Percentiles rank a stretch among this genome's conserved stretches.
phyloP scores from a whole-genome alignment of 495 filamentous ascomycete genomes.

The Penicillium salamii region DNA sequence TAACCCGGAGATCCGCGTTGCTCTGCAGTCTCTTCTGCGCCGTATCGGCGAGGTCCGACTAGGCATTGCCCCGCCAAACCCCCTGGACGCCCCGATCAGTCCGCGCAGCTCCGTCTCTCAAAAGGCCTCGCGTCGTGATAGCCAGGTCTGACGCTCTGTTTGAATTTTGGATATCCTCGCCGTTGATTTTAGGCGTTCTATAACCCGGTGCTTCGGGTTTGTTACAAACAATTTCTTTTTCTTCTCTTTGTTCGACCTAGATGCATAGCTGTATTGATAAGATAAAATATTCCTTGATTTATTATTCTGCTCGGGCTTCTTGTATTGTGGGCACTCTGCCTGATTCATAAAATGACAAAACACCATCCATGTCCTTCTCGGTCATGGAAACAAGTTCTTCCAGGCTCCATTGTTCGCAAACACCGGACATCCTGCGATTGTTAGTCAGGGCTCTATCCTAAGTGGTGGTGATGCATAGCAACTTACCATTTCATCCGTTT shows the following conservation, averaged over 20 bases:
- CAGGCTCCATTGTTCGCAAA: conserved; percentile 83
- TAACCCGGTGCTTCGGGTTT: conserved; percentile 5
- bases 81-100: conserved; percentile 40
- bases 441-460: not conserved
- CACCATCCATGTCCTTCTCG: conserved; percentile 76
- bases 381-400: conserved; percentile 83
- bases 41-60: conserved; percentile 80
- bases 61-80: conserved; percentile 51
- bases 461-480: not conserved
- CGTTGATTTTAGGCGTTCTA: conserved; percentile 21
- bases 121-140: conserved; percentile 28
- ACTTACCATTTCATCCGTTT: conserved; percentile 89
- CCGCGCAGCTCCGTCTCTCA: conserved; percentile 44
- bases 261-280: conserved; percentile 32
- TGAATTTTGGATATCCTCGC: conserved; percentile 36
- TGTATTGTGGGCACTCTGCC: conserved; percentile 40
- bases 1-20: conserved; percentile 69
- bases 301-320: conserved; percentile 29
- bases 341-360: conserved; percentile 67
- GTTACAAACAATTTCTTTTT: conserved; percentile 6
- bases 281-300: conserved; percentile 10
- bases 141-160: conserved; percentile 15
- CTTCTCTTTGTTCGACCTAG: conserved; percentile 14
- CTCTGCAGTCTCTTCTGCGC: conserved; percentile 70
- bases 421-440: conserved; percentile 70